Conservation (phyloP, 108 stramenopile genomes). For the Fistulifera pelliculosa region DNA sequence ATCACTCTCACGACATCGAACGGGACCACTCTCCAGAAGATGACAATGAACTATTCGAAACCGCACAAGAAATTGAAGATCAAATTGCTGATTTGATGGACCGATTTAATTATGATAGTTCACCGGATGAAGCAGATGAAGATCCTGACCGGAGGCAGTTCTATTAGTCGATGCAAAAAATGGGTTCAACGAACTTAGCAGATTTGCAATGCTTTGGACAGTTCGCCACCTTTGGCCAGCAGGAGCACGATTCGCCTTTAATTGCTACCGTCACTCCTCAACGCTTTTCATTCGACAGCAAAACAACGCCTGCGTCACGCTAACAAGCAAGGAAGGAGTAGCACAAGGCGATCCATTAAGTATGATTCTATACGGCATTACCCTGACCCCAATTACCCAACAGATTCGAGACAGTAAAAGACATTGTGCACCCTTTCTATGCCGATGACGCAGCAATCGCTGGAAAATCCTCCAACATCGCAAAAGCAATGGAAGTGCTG, state of each 20-base stretch:
- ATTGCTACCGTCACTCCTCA: constrained; percentile 20
- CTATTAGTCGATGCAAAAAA: constrained; percentile 20
- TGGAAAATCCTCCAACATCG: constrained; percentile 1
- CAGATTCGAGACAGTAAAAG: constrained; percentile 6
- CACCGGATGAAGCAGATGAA: too few species aligned
- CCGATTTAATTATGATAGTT: too few species aligned
- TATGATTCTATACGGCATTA: constrained; percentile 24
- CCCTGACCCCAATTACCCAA: constrained; percentile 14
- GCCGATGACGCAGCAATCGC: constrained; percentile 18
- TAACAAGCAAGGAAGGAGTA: too few species aligned
- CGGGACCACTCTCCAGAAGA: too few species aligned
- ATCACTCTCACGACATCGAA: too few species aligned
- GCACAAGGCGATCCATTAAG: constrained; percentile 19
- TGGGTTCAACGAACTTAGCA: constrained; percentile 21
- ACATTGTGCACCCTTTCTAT: constrained; percentile 17
- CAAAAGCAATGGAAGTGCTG: background rate
- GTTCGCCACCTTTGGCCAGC: constrained; percentile 21
- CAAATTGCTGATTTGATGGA: too few species aligned
- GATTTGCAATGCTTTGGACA: constrained; percentile 24
- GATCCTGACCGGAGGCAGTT: background rate
- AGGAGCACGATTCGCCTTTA: constrained; percentile 20
- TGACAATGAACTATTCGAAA: too few species aligned
- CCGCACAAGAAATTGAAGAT: too few species aligned
- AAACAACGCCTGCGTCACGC: too few species aligned
- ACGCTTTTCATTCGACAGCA: constrained; percentile 1